phyloP scores from a whole-genome alignment of 345 rosid genomes.

The Gossypium sturtianum region DNA sequence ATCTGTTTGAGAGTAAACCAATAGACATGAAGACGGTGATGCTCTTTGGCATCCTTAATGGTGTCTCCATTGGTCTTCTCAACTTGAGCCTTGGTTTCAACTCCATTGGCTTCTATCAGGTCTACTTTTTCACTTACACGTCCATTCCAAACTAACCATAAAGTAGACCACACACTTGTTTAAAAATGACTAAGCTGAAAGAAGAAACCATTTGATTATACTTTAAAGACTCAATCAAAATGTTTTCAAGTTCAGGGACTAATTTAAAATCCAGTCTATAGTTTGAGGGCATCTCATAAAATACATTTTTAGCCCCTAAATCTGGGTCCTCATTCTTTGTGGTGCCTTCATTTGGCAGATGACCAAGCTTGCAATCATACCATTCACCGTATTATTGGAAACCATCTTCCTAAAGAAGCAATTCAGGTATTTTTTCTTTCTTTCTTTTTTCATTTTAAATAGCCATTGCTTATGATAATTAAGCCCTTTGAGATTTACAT shows the following conservation, averaged over 20 bases:
- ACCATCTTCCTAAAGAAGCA: slow-evolving; percentile 84
- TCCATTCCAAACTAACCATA: too few species aligned
- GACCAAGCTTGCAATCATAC: slow-evolving; percentile 98
- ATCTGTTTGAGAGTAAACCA: slow-evolving; percentile 75
- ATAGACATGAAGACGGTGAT: slow-evolving; percentile 81
- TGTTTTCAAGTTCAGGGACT: too few species aligned
- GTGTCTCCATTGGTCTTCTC: slow-evolving; percentile 87
- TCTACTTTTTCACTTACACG: slow-evolving; percentile 4
- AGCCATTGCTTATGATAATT: not conserved
- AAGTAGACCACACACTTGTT: too few species aligned
- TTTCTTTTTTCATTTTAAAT: not conserved
- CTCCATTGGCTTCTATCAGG: slow-evolving; percentile 97
- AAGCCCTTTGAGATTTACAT: not conserved
- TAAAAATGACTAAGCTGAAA: too few species aligned
- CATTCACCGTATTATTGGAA: slow-evolving; percentile 92
- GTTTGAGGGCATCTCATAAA: not conserved
- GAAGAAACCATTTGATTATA: too few species aligned
- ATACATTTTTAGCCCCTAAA: not conserved
- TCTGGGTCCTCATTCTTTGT: not conserved
- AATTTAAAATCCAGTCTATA: too few species aligned
- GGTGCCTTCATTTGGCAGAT: slow-evolving; percentile 41
- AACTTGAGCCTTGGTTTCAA: slow-evolving; percentile 97
- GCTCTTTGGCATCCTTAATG: slow-evolving; percentile 94
- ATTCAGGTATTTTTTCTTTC: slow-evolving; percentile 51
- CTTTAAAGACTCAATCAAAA: too few species aligned